Base-by-base conservation (phyloP, 129 eudicot species). In the Oenanthe sinensis region DNA sequence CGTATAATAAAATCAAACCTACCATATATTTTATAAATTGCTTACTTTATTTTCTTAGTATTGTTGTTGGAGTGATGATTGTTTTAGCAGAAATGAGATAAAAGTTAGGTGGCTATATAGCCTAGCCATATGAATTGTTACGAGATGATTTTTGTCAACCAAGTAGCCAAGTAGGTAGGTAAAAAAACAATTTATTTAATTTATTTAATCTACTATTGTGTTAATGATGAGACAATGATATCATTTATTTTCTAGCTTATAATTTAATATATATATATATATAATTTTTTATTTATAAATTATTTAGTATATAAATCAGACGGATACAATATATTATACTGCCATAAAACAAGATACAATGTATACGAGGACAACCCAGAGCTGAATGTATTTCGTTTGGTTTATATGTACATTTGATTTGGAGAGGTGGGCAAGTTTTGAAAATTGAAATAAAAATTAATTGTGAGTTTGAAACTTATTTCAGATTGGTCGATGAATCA, bases 31-130 rank as follows among this genome's bases (percentile, higher is more conserved):
- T 60, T 60, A n/a, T 8, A 7, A 58, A 6, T 58, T 58, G 67
- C 67, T 58, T 22, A 24, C 68, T 60, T 6, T 60, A 1, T 58
- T n/a, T 60, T 60, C 33, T 60, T n/a, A 36, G 68, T 60, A 6
- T n/a, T 60, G 68, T 60, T 60, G 68, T 60, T 60, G 68, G 10
- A 60, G 36, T 60, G 68, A 60, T 60, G 68, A 60, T 60, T 60
- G 68, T 60, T 60, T 60, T 60, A n/a, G 68, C 24, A 60, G 68
- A 60, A 60, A 60, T n/a, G 36, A 0, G 36, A 4, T n/a, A 9
- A 22, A 3, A 3, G 68, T 60, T 60, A 60, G 68, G 68, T 60
- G 36, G 16, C 15, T 9, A 9, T 22, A 22, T 60, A n/a, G 68
- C 5, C 33, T n/a, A 60, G 68, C 68, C 68, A 60, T 60, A n/a